Evolutionary conservation across 176 grass and related monocot genomes (phyloP), one percentile per base, ranked within the genome.

Genomic region (Carex scoparia): DNA sequence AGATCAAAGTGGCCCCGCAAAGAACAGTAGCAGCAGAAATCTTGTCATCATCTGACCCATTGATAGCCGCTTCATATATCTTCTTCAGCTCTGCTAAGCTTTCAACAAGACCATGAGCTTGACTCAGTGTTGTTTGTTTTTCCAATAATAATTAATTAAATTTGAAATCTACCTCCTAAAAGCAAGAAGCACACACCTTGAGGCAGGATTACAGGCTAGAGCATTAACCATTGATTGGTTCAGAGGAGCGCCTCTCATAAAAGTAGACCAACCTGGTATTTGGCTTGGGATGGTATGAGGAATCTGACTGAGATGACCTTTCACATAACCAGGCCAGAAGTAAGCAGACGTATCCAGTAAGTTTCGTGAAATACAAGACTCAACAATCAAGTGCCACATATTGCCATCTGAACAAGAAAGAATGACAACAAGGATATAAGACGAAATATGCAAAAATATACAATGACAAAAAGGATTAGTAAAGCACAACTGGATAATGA

Each of bases 51-150:
- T 94, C 93, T 80, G 93, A 92, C 31, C 95, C 95, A 13, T 88
- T 87, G 77, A 93, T 83, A 86, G 95, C 89, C 86, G 90, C 84
- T 86, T 98, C 93, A 94, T 89, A 98, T 86, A 98, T 93, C 89
- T 92, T 94, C 85, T 94, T 87, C 4, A 98, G 79, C 89, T 98
- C 95, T 89, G 88, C 89, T 92, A 98, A 94, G 93, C 95, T 98
- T 94, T 91, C 93, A 93, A 91, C 85, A 89, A 84, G 79, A 84
- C 87, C 81, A 92, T 94, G 85, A 90, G 83, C 74, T 90, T 85
- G 81, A 87, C 91, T 94, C 88, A 98, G 87, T 90, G 54, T 86
- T 94, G 84, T 56, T 77, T 77, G 49, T 14, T 77, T 77, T 56
- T 56, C 3, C 27, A 56, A 48, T 32, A 64, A 64, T 64, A 40